These are phyloP conservation scores for Cornus kousa DNA, from an alignment of 148 eudicot species.

Conservation along the genomic window DNA sequence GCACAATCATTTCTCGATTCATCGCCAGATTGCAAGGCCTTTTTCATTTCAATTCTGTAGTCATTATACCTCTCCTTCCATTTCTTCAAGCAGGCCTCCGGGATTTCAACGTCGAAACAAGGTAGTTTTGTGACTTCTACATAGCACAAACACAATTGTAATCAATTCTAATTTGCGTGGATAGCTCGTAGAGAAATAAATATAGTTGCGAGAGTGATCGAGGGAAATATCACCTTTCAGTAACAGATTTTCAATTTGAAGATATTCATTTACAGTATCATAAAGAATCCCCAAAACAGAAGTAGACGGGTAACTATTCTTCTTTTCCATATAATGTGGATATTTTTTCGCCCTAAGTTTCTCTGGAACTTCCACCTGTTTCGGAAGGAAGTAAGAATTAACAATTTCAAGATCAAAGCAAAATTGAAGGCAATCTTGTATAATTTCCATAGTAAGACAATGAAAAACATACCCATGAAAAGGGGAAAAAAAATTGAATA, in stretches of 20 bases:
- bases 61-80: slow-evolving; percentile 40
- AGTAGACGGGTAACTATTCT: slow-evolving; percentile 34
- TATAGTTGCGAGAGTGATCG: neutral
- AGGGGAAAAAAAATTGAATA: neutral
- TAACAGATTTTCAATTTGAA: slow-evolving; percentile 3
- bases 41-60: slow-evolving; percentile 48
- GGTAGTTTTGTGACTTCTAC: slow-evolving; percentile 47
- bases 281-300: slow-evolving; percentile 59
- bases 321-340: slow-evolving; percentile 65
- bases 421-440: neutral
- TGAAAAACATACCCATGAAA: no score
- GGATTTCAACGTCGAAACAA: slow-evolving; percentile 41
- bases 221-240: slow-evolving; percentile 32
- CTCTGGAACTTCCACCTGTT: slow-evolving; percentile 51
- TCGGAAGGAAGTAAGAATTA: neutral
- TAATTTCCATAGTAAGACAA: neutral
- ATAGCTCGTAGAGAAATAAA: neutral
- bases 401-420: neutral
- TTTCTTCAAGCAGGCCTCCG: slow-evolving; percentile 10
- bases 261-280: slow-evolving; percentile 28
- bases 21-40: slow-evolving; percentile 16
- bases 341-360: slow-evolving; percentile 26
- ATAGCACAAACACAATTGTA: slow-evolving; percentile 11
- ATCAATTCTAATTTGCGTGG: neutral
- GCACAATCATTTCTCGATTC: slow-evolving; percentile 34